Percentiles rank a stretch among this genome's conserved stretches.
phyloP scores from a whole-genome alignment of 345 rosid genomes.

The Hypericum perforatum region DNA sequence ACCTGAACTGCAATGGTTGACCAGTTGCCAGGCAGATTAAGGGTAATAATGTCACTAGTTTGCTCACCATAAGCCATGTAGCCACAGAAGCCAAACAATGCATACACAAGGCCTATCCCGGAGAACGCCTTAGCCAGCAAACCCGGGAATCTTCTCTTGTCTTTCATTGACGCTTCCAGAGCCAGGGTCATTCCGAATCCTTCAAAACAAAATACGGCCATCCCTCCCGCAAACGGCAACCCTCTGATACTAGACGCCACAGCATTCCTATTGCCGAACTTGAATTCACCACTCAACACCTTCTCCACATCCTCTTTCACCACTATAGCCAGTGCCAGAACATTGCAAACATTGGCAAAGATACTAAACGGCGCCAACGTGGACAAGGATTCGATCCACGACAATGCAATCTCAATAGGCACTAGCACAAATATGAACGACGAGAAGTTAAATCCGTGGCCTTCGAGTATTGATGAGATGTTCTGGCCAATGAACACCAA shows the following conservation, averaged over 20 bases:
- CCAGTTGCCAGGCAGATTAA: constrained; percentile 69
- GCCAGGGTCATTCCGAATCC: too few relatives aligned
- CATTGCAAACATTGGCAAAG: constrained; percentile 70
- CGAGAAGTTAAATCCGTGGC: constrained; percentile 23
- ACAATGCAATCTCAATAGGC: constrained; percentile 60
- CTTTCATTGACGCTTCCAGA: too few relatives aligned
- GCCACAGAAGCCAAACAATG: constrained; percentile 66
- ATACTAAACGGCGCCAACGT: too few relatives aligned
- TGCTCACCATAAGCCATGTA: too few relatives aligned
- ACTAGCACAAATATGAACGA: constrained; percentile 59
- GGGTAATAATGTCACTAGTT: too few relatives aligned
- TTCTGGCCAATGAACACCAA: constrained; percentile 81
- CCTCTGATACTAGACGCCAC: constrained; percentile 52
- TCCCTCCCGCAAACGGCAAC: constrained; percentile 78
- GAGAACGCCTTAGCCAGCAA: constrained; percentile 52
- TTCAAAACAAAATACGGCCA: constrained; percentile 92
- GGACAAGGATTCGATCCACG: too few relatives aligned
- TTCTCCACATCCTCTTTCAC: constrained; percentile 55
- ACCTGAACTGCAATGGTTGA: constrained; percentile 73
- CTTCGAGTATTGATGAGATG: constrained; percentile 46
- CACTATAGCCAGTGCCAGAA: constrained; percentile 62
- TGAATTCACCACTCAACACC: constrained; percentile 51
- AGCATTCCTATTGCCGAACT: constrained; percentile 62
- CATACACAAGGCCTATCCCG: constrained; percentile 53
- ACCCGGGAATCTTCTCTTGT: too few relatives aligned